Evolutionary conservation across 441 rosid genomes (phyloP).

Genomic region (Aquilaria agallochum): DNA sequence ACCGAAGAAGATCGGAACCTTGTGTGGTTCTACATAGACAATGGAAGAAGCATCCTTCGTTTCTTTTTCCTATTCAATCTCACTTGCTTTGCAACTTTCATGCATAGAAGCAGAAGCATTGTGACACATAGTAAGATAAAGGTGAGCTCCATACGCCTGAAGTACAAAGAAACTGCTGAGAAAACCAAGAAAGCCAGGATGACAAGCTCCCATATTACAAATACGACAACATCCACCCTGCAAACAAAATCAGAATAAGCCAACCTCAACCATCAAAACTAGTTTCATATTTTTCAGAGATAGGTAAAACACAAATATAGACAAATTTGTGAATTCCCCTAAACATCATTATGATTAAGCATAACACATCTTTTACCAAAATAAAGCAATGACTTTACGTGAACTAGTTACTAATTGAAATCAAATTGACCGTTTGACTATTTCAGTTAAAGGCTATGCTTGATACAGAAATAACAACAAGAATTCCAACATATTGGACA

Average conservation of each 20-base stretch:
- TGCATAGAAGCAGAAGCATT: conserved; percentile 61
- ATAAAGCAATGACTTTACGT: no score
- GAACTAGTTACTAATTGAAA: no score
- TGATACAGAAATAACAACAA: no score
- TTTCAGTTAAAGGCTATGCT: no score
- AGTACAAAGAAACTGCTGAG: conserved; percentile 78
- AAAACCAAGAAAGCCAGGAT: conserved; percentile 76
- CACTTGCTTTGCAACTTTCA: conserved; percentile 73
- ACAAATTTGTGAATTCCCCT: no score
- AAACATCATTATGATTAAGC: no score
- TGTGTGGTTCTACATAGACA: conserved; percentile 61
- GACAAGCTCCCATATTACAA: conserved; percentile 82
- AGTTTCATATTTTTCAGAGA: no score
- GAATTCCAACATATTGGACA: no score
- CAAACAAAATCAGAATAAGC: conserved; percentile 13
- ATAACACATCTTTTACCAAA: no score
- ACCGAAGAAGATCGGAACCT: conserved; percentile 14
- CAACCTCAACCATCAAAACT: conserved; percentile 5
- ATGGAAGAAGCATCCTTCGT: conserved; percentile 92
- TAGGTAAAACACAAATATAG: no score
- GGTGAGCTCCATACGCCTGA: conserved; percentile 57
- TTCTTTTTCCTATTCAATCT: conserved; percentile 72
- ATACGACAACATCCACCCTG: conserved; percentile 82
- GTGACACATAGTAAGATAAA: conserved; percentile 58
- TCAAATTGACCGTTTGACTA: no score